Percentiles rank a stretch among this genome's conserved stretches.
Conservation (phyloP, 2,329 filamentous ascomycete genomes). For the Onygena corvina region DNA sequence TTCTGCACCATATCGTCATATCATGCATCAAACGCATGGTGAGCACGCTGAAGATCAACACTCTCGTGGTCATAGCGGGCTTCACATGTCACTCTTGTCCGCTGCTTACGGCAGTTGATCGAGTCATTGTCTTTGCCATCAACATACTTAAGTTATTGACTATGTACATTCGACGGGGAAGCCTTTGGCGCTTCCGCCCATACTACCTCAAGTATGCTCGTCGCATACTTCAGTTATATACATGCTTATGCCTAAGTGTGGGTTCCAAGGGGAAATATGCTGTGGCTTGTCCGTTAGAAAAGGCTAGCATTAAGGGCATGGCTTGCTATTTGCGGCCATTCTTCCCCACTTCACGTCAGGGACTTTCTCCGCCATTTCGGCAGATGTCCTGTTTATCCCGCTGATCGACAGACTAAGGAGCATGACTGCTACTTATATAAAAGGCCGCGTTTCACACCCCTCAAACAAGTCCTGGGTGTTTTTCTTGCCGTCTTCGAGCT, state of each 20-base stretch:
- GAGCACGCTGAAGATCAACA: not conserved
- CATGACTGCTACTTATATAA: constrained; percentile 1
- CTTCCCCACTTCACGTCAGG: not conserved
- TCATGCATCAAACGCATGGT: too few relatives aligned
- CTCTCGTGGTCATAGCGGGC: not conserved
- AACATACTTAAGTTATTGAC: not conserved
- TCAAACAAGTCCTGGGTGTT: not conserved
- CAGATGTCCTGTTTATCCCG: constrained; percentile 2
- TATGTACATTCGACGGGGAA: too few relatives aligned
- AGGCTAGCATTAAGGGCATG: not conserved
- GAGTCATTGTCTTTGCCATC: not conserved
- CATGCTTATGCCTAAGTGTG: too few relatives aligned
- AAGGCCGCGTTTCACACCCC: not conserved
- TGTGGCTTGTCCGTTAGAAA: not conserved
- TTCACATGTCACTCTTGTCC: not conserved
- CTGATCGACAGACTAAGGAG: constrained; percentile 2
- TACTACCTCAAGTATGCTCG: too few relatives aligned
- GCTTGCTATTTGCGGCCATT: not conserved
- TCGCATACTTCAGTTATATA: too few relatives aligned
- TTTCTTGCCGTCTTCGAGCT: not conserved
- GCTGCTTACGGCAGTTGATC: not conserved
- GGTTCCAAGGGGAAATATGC: too few relatives aligned
- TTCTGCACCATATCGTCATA: too few relatives aligned
- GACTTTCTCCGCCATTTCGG: not conserved
- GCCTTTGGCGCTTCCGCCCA: too few relatives aligned